Base-by-base conservation (phyloP, 2,329 filamentous ascomycete genomes). In the Paraphaeosphaeria sporulosa region DNA sequence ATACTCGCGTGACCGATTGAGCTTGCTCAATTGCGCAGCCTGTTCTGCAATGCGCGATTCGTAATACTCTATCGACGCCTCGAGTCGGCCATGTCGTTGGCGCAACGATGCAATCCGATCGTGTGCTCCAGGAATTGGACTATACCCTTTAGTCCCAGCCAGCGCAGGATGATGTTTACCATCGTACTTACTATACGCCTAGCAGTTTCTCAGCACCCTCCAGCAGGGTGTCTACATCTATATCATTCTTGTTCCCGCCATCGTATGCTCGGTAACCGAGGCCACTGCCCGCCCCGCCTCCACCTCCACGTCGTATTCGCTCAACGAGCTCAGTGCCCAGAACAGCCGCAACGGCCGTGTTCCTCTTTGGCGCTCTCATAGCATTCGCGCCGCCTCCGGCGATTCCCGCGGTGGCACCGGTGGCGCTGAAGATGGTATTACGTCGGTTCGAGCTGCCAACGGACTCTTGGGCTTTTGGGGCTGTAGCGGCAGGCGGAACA, bases 201-300 rank as follows among this genome's bases (percentile, higher is more conserved):
- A 93, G 94, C 32, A 98, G 85, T 82, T 93, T 97, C 82, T 97
- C 93, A 0, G 94, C 94, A 0, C 94, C 94, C 55, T 87, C 85
- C 23, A 99, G 84, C 32, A 99, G 80, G 1, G 96, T 85, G 71
- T 96, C 92, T 3, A 98, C 89, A 76, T 98, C 92, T 2, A 97
- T 85, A 25, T 96, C 93, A 10, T 89, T 90, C 64, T 85, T 86
- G 46, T 80, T 81, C 50, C 78, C 80, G 13, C 76, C 75, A 38
- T 82, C 81, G 55, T 71, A 76, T 32, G 71, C 71, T 40, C 75
- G 67, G 62, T 81, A 79, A 32, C 82, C 82, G 51, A 81, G 64
- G 9, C 81, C 79, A 40, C 80, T 83, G 44, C 80, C 81, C 48
- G 85, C 86, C 50, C 84, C 85, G 57, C 74, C 84, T 64, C 79